Base-by-base conservation (phyloP, 495 filamentous ascomycete species). In the Penicillium cosmopolitanum region DNA sequence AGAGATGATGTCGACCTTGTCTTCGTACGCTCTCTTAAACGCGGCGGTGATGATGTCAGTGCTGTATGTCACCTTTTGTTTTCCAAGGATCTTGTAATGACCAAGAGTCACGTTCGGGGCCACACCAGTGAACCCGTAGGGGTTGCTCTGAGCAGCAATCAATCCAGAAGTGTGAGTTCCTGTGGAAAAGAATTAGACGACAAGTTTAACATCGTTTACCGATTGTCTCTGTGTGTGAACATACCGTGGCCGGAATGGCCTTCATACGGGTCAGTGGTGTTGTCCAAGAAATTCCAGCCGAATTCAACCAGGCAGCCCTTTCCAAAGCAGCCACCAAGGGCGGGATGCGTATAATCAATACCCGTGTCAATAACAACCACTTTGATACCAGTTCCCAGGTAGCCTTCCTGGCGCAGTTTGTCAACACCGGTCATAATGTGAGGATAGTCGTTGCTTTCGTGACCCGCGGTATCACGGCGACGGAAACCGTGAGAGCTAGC, bases 1-100 rank as follows among this genome's bases (percentile, higher is more conserved):
- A 25, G 84, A 83, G 63, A 87, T 87, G 61, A 87, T 78, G 64
- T 86, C 82, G 31, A 78, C 80, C 12, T 82, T 82, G 44, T 72
- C 82, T 62, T 85, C 79, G 58, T 79, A 85, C 5, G 84, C 84
- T 70, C 72, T 74, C 65, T 81, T 77, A 60, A 83, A 85, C 6
- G 83, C 83, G 16, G 42, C 42, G 16, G n/a, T 44, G 16, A 44
- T 19, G n/a, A 44, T 12, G 19, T 44, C 42, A 19, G 42, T 44
- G 42, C 42, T n/a, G 16, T n/a, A n/a, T 5, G 13, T 19, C n/a
- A 44, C 42, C n/a, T 44, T 44, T 9, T 12, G 15, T 2, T 16
- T 3, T 7, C 42, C 42, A 16, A 44, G 16, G 19, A 85, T 81
- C 40, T 82, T 80, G 62, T 80, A 87, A 35, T 76, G 73, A 43